phyloP scores from a whole-genome alignment of 2,329 filamentous ascomycete species.

The Aspergillus ibericus region DNA sequence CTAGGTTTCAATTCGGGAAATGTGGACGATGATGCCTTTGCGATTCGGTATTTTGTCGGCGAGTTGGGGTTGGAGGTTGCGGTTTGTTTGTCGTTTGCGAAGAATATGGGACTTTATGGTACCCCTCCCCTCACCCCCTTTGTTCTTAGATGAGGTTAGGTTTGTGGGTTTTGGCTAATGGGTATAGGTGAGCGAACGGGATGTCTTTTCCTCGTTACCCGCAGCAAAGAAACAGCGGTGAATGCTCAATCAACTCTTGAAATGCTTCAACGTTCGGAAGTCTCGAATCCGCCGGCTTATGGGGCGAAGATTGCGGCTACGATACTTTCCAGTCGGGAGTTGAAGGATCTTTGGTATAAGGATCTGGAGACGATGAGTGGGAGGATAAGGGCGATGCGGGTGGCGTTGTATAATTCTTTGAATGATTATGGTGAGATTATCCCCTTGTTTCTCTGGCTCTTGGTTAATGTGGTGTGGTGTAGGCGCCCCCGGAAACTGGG shows the following conservation, averaged over 20 bases:
- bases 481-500: slow-evolving; percentile 69
- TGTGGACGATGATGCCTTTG: slow-evolving; percentile 28
- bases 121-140: too few species aligned
- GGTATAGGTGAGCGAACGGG: slow-evolving; percentile 16
- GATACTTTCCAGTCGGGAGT: slow-evolving; percentile 71
- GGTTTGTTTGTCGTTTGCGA: slow-evolving; percentile 60
- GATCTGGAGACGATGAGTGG: slow-evolving; percentile 89
- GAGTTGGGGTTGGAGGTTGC: slow-evolving; percentile 73
- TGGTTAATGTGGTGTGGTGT: slow-evolving; percentile 48
- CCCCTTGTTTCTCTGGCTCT: slow-evolving; percentile 30
- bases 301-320: slow-evolving; percentile 81
- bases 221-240: not conserved
- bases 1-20: slow-evolving; percentile 30
- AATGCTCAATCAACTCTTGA: slow-evolving; percentile 17
- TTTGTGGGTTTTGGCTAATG: not conserved
- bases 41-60: slow-evolving; percentile 25
- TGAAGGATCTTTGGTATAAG: slow-evolving; percentile 85
- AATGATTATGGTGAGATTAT: not conserved
- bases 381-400: slow-evolving; percentile 87
- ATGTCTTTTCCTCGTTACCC: slow-evolving; percentile 4
- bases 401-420: slow-evolving; percentile 65
- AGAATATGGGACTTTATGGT: slow-evolving; percentile 46
- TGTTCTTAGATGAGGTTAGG: too few species aligned
- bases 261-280: slow-evolving; percentile 61
- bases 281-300: slow-evolving; percentile 91